Evolutionary conservation across 2,329 filamentous ascomycete genomes (phyloP).

Genomic region (Colletotrichum aenigma): DNA sequence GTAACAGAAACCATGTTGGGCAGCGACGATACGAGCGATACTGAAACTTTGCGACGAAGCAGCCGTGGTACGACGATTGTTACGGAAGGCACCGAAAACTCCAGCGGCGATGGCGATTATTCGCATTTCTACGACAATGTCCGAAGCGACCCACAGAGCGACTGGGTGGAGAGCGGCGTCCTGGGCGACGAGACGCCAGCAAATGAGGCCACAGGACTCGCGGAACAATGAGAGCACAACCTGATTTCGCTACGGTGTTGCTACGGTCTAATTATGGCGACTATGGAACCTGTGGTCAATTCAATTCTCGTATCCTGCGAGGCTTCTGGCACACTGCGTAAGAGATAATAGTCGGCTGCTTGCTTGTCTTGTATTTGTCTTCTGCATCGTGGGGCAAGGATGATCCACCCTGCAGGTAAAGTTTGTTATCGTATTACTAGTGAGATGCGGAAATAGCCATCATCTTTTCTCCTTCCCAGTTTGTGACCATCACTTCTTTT

Average conservation of each 20-base stretch:
- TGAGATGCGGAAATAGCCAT: neutral
- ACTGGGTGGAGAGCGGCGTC: conserved; percentile 52
- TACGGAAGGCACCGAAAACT: conserved; percentile 42
- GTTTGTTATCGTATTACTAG: neutral
- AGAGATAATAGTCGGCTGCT: neutral
- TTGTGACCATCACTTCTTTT: neutral
- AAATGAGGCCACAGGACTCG: conserved; percentile 36
- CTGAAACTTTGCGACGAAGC: conserved; percentile 51
- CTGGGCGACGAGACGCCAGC: conserved; percentile 22
- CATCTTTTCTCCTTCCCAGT: neutral
- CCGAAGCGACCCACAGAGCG: conserved; percentile 14
- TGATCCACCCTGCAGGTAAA: neutral
- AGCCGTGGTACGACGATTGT: conserved; percentile 52
- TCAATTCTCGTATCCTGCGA: neutral
- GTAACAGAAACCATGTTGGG: conserved; percentile 21
- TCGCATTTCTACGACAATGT: conserved; percentile 38
- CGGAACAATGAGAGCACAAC: conserved; percentile 22
- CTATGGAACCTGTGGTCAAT: neutral
- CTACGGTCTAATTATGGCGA: neutral
- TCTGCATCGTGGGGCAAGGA: neutral
- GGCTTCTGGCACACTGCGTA: neutral
- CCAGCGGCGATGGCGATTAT: conserved; percentile 38
- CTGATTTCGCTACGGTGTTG: neutral
- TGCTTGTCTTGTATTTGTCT: conserved; percentile 5
- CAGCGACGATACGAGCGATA: conserved; percentile 52